phyloP scores from a whole-genome alignment of 2,329 filamentous ascomycete species.

The Parasarocladium wereldwijsianum region DNA sequence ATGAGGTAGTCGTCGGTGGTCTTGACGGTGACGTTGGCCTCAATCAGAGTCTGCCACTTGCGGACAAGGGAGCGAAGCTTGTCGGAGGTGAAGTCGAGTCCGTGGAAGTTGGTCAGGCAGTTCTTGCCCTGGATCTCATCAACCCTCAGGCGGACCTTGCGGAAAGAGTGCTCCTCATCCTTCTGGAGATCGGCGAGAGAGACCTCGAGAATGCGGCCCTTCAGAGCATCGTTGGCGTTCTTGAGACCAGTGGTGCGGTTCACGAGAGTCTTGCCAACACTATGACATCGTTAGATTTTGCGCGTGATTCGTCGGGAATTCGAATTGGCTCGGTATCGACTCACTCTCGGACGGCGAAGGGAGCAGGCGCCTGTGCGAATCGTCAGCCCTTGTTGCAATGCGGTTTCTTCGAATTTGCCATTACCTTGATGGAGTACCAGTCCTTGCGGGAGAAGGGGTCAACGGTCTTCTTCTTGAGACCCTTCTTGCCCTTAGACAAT shows the following conservation, averaged over 20 bases:
- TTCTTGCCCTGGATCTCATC: conserved; percentile 99
- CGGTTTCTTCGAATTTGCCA: too few relatives aligned
- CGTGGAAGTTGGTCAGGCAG: conserved; percentile 99
- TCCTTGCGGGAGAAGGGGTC: conserved; percentile 99
- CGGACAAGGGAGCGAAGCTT: conserved; percentile 98
- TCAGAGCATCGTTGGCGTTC: conserved; percentile 98
- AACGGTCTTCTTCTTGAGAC: conserved; percentile 97
- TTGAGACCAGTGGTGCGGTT: conserved; percentile 99
- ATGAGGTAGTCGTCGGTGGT: conserved; percentile 99
- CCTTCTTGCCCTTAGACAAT: conserved; percentile 99
- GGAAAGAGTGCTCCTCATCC: conserved; percentile 99
- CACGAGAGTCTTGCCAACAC: conserved; percentile 98
- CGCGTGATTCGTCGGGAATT: background rate
- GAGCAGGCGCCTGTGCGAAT: conserved; percentile 62
- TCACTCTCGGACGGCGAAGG: conserved; percentile 95
- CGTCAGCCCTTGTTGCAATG: conserved; percentile 6
- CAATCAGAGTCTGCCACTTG: conserved; percentile 99
- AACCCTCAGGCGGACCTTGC: conserved; percentile 97
- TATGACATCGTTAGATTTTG: conserved; percentile 24
- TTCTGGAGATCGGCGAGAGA: conserved; percentile 98
- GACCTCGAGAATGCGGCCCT: conserved; percentile 97
- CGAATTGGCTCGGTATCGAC: conserved; percentile 19
- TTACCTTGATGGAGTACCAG: conserved; percentile 94
- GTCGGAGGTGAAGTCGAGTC: conserved; percentile 99
- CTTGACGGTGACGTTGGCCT: conserved; percentile 99